phyloP scores from a whole-genome alignment of 2,329 filamentous ascomycete species.

The Aspergillus glaucus region DNA sequence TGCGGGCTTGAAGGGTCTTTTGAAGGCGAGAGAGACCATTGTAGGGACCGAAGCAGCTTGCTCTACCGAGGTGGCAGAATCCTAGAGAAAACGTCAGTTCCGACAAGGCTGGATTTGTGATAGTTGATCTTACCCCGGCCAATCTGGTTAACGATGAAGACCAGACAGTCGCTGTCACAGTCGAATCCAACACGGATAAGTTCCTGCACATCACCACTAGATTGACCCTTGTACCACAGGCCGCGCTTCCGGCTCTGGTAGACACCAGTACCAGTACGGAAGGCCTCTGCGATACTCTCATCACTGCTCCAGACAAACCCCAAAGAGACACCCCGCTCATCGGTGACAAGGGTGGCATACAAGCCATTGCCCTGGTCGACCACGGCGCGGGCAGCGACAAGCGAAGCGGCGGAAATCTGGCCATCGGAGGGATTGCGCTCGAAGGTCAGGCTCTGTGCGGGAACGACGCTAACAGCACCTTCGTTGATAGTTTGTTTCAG shows the following conservation, averaged over 20 bases:
- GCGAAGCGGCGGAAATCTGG: constrained; percentile 59
- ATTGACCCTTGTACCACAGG: constrained; percentile 93
- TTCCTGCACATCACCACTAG: constrained; percentile 88
- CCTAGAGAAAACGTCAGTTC: constrained; percentile 34
- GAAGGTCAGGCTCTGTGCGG: constrained; percentile 63
- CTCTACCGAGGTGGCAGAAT: constrained; percentile 91
- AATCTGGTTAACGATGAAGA: constrained; percentile 83
- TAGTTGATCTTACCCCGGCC: constrained; percentile 53
- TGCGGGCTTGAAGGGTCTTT: constrained; percentile 76
- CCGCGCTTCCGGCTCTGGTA: constrained; percentile 96
- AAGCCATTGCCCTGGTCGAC: constrained; percentile 79
- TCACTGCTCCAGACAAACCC: constrained; percentile 92
- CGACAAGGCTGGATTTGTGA: background rate
- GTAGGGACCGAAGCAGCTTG: constrained; percentile 85
- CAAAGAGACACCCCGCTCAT: constrained; percentile 76
- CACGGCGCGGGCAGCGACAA: constrained; percentile 69
- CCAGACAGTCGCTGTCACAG: constrained; percentile 88
- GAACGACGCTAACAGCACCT: constrained; percentile 64
- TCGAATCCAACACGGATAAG: constrained; percentile 78
- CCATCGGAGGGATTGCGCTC: constrained; percentile 54
- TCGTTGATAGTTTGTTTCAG: constrained; percentile 44
- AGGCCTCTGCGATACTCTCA: constrained; percentile 79
- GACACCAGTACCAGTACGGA: constrained; percentile 75
- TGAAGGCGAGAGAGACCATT: constrained; percentile 76
- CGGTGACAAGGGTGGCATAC: constrained; percentile 82